Evolutionary conservation across 768 basidiomycete genomes (phyloP).

Genomic region (Nidula microcarpa): DNA sequence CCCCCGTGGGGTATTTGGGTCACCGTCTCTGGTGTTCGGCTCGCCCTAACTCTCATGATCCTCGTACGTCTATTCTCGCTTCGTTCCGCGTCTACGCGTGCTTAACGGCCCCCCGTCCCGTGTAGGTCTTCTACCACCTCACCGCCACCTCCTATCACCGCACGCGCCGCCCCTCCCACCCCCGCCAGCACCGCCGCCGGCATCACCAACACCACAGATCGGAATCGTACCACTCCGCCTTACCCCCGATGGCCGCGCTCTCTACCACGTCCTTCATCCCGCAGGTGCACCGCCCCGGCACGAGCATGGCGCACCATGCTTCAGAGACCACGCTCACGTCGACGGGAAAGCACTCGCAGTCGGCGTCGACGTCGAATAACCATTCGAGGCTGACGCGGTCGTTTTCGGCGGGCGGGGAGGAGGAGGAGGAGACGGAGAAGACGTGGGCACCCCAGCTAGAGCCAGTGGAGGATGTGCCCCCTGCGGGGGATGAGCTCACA

Average conservation of each 20-base stretch:
- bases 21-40: conserved; percentile 45
- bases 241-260: conserved; percentile 1
- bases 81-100: background rate
- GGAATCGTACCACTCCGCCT: conserved; percentile 9
- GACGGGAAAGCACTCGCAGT: conserved; percentile 1
- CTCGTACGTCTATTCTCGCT: conserved; percentile 40
- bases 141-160: conserved; percentile 18
- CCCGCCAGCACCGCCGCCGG: conserved; percentile 7
- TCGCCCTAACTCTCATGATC: conserved; percentile 47
- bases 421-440: background rate
- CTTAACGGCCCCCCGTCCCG: background rate
- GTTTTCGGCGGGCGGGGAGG: conserved; percentile 14
- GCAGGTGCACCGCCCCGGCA: conserved; percentile 4
- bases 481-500: background rate
- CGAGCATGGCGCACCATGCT: background rate
- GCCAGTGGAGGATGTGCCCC: background rate
- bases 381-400: conserved; percentile 14
- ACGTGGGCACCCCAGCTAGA: too few relatives aligned
- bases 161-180: conserved; percentile 14
- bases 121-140: conserved; percentile 24
- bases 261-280: conserved; percentile 4
- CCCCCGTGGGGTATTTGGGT: conserved; percentile 55
- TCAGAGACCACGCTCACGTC: conserved; percentile 17
- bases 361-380: conserved; percentile 9
- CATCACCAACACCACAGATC: conserved; percentile 14